Base-by-base conservation (phyloP, 345 rosid species). In the Draba incana region DNA sequence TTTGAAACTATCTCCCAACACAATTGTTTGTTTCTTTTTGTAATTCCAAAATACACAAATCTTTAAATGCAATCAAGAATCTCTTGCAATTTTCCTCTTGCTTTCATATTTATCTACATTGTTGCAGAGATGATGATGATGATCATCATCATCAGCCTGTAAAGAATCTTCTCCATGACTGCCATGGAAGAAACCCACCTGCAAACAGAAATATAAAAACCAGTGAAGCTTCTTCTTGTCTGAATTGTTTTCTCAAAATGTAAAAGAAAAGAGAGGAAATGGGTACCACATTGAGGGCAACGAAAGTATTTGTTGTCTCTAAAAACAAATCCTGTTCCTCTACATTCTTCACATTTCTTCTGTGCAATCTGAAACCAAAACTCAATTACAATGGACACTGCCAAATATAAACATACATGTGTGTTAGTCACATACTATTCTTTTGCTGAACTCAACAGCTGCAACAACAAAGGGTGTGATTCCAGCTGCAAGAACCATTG, bases 101-200 rank as follows among this genome's bases (percentile, higher is more conserved):
- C 30, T 52, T 62, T 46, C 27, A 25, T 30, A 30, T 49, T 14
- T 30, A 30, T 49, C 10, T 57, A 46, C 4, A 44, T 4, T 16
- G 3, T 57, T 39, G 45, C n/a, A 65, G 61, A 37, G 64, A 66
- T 52, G 55, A n/a, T n/a, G n/a, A n/a, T n/a, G n/a, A n/a, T n/a
- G n/a, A n/a, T 64, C 37, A 9, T 81, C 69, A 89, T 64, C 37
- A 9, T 83, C 69, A 89, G 73, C 98, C 94, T 23, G 94, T 81
- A 79, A 92, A 89, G 86, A 92, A 92, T 68, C 92, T 78, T 69
- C 75, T 92, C 96, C 95, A 92, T 5, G 97, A 86, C 70, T 88
- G 97, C 92, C 98, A 89, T 20, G 96, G 97, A 64, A 89, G 88
- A 80, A 92, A 92, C 35, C 95, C 97, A 65, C 97, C 97, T 89